Conservation (phyloP, 129 eudicot species). For the Flaveria trinervia region DNA sequence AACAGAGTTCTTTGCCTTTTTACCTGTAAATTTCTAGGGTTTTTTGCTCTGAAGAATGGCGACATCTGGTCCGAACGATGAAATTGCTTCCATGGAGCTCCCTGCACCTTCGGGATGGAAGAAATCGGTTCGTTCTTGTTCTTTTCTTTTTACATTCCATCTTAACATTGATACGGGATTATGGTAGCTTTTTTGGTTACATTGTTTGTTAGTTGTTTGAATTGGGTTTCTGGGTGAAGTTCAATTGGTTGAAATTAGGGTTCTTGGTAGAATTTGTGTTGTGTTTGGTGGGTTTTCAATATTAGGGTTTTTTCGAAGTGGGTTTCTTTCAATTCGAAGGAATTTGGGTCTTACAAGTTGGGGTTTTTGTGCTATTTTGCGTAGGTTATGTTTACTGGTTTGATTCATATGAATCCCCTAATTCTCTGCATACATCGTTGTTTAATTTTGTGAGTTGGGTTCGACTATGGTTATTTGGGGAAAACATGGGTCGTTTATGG, state of each 20-base stretch:
- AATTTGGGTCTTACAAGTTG: conserved; percentile 18
- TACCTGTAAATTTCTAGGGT: conserved; percentile 16
- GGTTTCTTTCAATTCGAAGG: background rate
- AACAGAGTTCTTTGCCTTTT: conserved; percentile 3
- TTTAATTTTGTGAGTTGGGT: conserved; percentile 22
- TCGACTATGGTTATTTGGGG: conserved; percentile 12
- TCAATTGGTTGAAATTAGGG: conserved; percentile 9
- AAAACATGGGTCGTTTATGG: background rate
- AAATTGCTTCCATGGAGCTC: conserved; percentile 58
- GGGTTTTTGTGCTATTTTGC: background rate
- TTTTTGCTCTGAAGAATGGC: conserved; percentile 45
- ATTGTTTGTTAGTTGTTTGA: conserved; percentile 24
- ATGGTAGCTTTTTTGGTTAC: conserved; percentile 16
- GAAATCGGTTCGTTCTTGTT: conserved; percentile 50
- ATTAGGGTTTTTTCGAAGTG: conserved; percentile 32
- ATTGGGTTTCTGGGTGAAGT: conserved; percentile 20
- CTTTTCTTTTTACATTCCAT: conserved; percentile 24
- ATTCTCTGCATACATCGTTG: conserved; percentile 2
- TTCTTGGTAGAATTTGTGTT: conserved; percentile 24
- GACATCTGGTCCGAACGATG: conserved; percentile 43
- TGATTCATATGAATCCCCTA: background rate
- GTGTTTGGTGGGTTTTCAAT: conserved; percentile 16
- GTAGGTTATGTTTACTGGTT: background rate
- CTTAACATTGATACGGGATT: background rate
- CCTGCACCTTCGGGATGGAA: conserved; percentile 78